Conservation (phyloP, 345 rosid species). For the Eutrema heterophyllum region DNA sequence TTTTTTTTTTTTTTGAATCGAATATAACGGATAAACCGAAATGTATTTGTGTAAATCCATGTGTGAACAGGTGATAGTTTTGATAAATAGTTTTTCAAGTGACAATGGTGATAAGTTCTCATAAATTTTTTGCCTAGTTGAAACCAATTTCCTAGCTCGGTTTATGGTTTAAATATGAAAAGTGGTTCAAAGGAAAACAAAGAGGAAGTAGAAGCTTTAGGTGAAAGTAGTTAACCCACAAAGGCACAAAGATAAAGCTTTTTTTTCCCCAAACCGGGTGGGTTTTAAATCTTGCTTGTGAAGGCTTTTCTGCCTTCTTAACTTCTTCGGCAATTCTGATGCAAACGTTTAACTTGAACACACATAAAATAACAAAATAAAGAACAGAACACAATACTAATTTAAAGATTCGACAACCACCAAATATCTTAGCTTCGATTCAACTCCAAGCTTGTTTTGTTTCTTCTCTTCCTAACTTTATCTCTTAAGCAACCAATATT, state of each 20-base stretch:
- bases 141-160: neutral
- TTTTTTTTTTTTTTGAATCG: neutral
- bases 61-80: neutral
- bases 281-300: neutral
- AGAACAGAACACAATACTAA: neutral
- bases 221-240: neutral
- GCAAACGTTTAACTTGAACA: conserved; percentile 13
- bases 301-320: neutral
- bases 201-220: neutral
- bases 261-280: neutral
- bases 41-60: neutral
- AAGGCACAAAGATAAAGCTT: neutral
- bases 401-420: conserved; percentile 24
- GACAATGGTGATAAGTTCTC: neutral
- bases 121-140: neutral
- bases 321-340: conserved; percentile 29
- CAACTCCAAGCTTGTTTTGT: conserved; percentile 52
- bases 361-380: neutral
- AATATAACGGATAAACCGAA: neutral
- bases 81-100: neutral
- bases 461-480: conserved; percentile 13
- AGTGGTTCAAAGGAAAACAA: neutral
- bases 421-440: conserved; percentile 49
- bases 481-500: conserved; percentile 1
- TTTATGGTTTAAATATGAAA: neutral